These are phyloP conservation scores for Serendipita sp. DNA, from an alignment of 1,284 basidiomycete genomes.

Conservation along the genomic window DNA sequence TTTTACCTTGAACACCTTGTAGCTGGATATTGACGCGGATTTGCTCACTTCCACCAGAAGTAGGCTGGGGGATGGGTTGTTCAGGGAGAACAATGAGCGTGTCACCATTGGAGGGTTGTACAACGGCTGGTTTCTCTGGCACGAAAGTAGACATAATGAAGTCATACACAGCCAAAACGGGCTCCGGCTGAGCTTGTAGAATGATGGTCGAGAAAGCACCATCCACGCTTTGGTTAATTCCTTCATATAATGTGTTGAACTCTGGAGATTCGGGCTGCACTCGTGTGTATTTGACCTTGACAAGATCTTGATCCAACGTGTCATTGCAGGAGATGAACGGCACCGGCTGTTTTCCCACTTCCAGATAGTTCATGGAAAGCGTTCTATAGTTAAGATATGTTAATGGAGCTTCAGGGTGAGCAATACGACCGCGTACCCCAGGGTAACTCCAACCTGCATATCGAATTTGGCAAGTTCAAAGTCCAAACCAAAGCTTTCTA, in stretches of 20 bases:
- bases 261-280: constrained; percentile 81
- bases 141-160: constrained; percentile 98
- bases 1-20: constrained; percentile 68
- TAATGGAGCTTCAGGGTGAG: background rate
- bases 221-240: constrained; percentile 80
- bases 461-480: constrained; percentile 72
- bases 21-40: constrained; percentile 78
- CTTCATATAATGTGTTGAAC: constrained; percentile 70
- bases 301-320: constrained; percentile 48
- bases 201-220: constrained; percentile 87
- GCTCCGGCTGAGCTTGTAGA: constrained; percentile 81
- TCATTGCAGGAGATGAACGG: constrained; percentile 68
- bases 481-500: constrained; percentile 67
- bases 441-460: constrained; percentile 76
- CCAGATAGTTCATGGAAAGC: constrained; percentile 55
- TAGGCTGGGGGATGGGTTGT: constrained; percentile 13
- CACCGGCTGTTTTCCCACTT: constrained; percentile 40
- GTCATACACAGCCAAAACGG: constrained; percentile 85
- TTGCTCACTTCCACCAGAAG: constrained; percentile 32
- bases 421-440: constrained; percentile 39
- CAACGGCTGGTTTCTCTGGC: constrained; percentile 27
- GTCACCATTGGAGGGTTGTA: constrained; percentile 12
- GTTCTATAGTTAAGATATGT: constrained; percentile 30
- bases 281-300: constrained; percentile 72
- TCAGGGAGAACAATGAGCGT: background rate